A percentile compares a stretch with the other conserved stretches of the same genome.
phyloP scores from a whole-genome alignment of 176 grass and related monocot genomes.

The Bolboschoenus planiculmis region DNA sequence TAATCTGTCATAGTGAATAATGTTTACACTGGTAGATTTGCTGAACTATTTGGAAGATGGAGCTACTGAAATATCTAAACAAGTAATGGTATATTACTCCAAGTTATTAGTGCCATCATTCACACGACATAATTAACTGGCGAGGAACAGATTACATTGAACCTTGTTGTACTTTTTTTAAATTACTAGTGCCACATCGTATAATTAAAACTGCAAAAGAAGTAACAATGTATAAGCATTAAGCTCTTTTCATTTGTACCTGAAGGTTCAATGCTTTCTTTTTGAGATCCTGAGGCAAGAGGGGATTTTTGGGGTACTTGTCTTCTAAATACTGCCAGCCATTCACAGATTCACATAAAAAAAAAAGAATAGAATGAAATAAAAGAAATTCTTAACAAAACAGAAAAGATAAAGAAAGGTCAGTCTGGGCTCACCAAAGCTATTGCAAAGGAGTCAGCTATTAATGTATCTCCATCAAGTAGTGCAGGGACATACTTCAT shows the following conservation, averaged over 20 bases:
- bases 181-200: background rate
- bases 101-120: background rate
- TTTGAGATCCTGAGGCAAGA: conserved; percentile 67
- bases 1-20: background rate
- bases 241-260: conserved; percentile 37
- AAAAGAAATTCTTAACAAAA: background rate
- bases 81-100: background rate
- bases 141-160: background rate
- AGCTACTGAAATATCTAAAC: background rate
- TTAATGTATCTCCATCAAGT: conserved; percentile 51
- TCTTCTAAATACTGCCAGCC: conserved; percentile 75
- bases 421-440: conserved; percentile 34
- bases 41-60: background rate
- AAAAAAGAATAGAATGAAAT: background rate
- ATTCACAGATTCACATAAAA: conserved; percentile 2
- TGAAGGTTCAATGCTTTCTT: conserved; percentile 82
- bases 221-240: background rate
- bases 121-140: background rate
- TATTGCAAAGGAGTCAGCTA: conserved; percentile 75
- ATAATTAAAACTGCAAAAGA: background rate
- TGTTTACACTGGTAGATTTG: background rate
- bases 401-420: background rate
- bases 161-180: background rate
- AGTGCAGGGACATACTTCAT: conserved; percentile 73
- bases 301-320: conserved; percentile 68